phyloP scores from a whole-genome alignment of 306 rosid species.

The Benincasa hispida region DNA sequence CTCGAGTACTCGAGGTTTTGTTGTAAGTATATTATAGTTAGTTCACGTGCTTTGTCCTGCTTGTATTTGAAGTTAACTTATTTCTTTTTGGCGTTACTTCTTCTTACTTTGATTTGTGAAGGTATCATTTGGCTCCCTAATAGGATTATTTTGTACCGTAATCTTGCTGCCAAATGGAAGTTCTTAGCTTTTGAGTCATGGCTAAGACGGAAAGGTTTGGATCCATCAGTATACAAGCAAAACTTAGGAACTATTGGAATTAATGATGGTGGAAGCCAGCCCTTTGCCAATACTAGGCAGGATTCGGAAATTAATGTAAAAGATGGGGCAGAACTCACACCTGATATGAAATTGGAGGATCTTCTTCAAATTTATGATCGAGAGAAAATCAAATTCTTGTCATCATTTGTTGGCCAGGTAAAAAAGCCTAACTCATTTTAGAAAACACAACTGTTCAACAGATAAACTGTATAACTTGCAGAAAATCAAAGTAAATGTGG shows the following conservation, averaged over 20 bases:
- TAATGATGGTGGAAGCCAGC: constrained; percentile 30
- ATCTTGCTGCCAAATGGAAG: constrained; percentile 78
- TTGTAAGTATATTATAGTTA: constrained; percentile 44
- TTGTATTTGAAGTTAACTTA: background rate
- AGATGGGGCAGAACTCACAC: constrained; percentile 33
- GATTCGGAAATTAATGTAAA: constrained; percentile 21
- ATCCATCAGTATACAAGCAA: constrained; percentile 65
- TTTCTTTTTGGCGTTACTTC: constrained; percentile 13
- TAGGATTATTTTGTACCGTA: constrained; percentile 86
- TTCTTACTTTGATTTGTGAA: constrained; percentile 31
- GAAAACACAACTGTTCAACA: background rate
- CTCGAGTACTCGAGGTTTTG: constrained; percentile 71
- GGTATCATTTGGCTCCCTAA: constrained; percentile 80
- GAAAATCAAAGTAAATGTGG: constrained; percentile 59
- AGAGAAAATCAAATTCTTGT: constrained; percentile 69
- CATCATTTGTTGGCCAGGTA: constrained; percentile 88
- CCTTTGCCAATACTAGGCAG: constrained; percentile 13
- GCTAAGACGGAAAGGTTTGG: constrained; percentile 77
- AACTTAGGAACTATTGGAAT: constrained; percentile 38
- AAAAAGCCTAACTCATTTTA: background rate
- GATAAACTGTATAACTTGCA: constrained; percentile 27
- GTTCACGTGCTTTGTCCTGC: background rate
- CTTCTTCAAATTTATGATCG: constrained; percentile 64
- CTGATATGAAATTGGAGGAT: constrained; percentile 79
- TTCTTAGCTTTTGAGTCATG: constrained; percentile 95